These are phyloP conservation scores for Tolypocladium nubicola DNA, from an alignment of 2,329 filamentous ascomycete species.

Conservation along the genomic window DNA sequence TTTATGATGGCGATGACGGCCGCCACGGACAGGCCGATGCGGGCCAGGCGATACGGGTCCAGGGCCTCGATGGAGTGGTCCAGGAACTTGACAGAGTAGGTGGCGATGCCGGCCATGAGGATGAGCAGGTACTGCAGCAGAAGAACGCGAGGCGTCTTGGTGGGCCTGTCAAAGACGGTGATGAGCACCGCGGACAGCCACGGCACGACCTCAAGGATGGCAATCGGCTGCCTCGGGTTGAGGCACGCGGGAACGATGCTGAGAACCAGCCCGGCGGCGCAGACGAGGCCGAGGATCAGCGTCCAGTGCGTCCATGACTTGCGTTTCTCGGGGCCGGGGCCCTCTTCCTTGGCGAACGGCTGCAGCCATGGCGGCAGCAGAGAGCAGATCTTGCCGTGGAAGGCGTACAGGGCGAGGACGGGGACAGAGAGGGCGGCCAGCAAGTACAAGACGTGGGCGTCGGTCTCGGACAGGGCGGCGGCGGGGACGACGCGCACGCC, in stretches of 20 bases:
- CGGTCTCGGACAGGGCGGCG: not conserved
- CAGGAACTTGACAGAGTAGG: conserved; percentile 20
- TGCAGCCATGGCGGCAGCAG: conserved; percentile 28
- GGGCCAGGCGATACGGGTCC: conserved; percentile 12
- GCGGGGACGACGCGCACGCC: not conserved
- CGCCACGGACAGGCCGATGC: conserved; percentile 12
- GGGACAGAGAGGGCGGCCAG: conserved; percentile 16
- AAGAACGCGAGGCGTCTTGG: conserved; percentile 29
- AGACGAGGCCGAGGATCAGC: conserved; percentile 20
- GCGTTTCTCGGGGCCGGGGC: conserved; percentile 9
- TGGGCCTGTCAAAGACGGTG: conserved; percentile 25
- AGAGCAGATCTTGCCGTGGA: conserved; percentile 13
- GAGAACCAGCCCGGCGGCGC: conserved; percentile 22
- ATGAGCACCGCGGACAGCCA: conserved; percentile 28
- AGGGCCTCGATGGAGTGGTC: conserved; percentile 8
- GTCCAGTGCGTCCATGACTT: conserved; percentile 30
- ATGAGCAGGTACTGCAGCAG: conserved; percentile 26
- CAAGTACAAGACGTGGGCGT: conserved; percentile 9
- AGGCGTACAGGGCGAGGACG: conserved; percentile 17
- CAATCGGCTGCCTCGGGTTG: conserved; percentile 13
- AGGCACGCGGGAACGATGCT: conserved; percentile 19
- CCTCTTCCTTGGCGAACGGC: conserved; percentile 31
- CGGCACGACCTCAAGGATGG: conserved; percentile 24
- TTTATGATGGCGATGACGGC: conserved; percentile 20
- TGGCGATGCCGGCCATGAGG: conserved; percentile 17